phyloP scores from a whole-genome alignment of 2,329 filamentous ascomycete genomes.

The Ramichloridium luteum region DNA sequence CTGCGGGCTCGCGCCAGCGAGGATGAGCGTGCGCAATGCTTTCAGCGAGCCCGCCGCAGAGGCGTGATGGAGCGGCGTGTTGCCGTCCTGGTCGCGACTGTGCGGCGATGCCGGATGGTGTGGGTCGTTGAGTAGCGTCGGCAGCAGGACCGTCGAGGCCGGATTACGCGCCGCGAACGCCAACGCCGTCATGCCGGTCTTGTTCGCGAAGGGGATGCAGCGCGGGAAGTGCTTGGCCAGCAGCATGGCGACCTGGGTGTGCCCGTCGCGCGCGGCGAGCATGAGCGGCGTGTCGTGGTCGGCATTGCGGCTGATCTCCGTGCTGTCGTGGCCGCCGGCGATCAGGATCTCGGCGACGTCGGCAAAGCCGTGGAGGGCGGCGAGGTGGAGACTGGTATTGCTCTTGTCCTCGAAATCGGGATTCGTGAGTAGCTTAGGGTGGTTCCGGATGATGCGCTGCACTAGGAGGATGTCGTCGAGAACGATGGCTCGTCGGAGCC shows the following conservation, averaged over 20 bases:
- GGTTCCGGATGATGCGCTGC: conserved; percentile 60
- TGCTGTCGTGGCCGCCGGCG: conserved; percentile 61
- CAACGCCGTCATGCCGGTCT: conserved; percentile 57
- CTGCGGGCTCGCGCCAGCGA: conserved; percentile 64
- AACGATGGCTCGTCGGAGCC: conserved; percentile 70
- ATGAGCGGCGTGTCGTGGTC: conserved; percentile 70
- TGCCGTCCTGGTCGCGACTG: conserved; percentile 54
- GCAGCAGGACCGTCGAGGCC: conserved; percentile 29
- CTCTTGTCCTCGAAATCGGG: conserved; percentile 63
- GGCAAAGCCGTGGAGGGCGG: conserved; percentile 58
- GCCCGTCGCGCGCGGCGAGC: conserved; percentile 57
- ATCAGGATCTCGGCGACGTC: conserved; percentile 58
- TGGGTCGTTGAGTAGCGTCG: conserved; percentile 27
- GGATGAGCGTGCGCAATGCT: conserved; percentile 62
- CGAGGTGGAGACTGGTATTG: conserved; percentile 75
- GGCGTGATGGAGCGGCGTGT: conserved; percentile 78
- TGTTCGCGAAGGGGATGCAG: conserved; percentile 54
- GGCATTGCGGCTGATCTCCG: conserved; percentile 63
- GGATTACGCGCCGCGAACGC: conserved; percentile 22
- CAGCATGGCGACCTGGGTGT: conserved; percentile 61
- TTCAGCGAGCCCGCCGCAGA: conserved; percentile 70
- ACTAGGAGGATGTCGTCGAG: conserved; percentile 62
- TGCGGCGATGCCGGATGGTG: conserved; percentile 21
- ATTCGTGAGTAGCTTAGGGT: conserved; percentile 62
- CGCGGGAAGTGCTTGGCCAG: conserved; percentile 53